Percentiles rank a stretch among this genome's conserved stretches.
phyloP scores from a whole-genome alignment of 768 basidiomycete species.

The Kondoa subrosea region DNA sequence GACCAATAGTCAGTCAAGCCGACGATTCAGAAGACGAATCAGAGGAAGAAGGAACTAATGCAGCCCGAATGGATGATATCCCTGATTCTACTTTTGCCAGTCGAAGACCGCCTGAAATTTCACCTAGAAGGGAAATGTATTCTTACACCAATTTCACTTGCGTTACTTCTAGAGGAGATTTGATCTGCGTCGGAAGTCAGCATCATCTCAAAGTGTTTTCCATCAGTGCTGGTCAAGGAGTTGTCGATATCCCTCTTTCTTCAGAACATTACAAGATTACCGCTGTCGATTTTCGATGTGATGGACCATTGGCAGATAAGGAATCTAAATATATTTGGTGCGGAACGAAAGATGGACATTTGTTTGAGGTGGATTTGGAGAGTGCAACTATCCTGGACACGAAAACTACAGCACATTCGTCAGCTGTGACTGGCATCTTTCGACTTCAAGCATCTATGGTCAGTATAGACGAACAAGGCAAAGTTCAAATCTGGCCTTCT shows the following conservation, averaged over 20 bases:
- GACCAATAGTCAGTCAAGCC: neutral
- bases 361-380: slow-evolving; percentile 63
- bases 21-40: slow-evolving; percentile 12
- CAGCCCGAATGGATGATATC: slow-evolving; percentile 29
- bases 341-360: slow-evolving; percentile 75
- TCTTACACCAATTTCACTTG: slow-evolving; percentile 27
- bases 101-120: slow-evolving; percentile 33
- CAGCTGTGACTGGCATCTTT: slow-evolving; percentile 55
- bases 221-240: slow-evolving; percentile 24
- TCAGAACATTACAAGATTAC: slow-evolving; percentile 58
- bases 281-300: slow-evolving; percentile 52
- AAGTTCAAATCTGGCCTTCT: slow-evolving; percentile 49
- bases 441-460: slow-evolving; percentile 56
- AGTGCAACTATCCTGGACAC: slow-evolving; percentile 44
- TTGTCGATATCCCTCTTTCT: slow-evolving; percentile 44
- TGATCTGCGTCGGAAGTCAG: slow-evolving; percentile 30
- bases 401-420: slow-evolving; percentile 48
- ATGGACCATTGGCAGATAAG: slow-evolving; percentile 6
- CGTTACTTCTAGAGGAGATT: slow-evolving; percentile 32
- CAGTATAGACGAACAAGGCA: slow-evolving; percentile 62
- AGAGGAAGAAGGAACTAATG: slow-evolving; percentile 19
- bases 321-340: slow-evolving; percentile 61
- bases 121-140: slow-evolving; percentile 27
- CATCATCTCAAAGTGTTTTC: slow-evolving; percentile 33
- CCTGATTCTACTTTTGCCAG: slow-evolving; percentile 37